Percentiles rank a stretch among this genome's conserved stretches.
Conservation (phyloP, 2,329 filamentous ascomycete species). For the Fusarium pilosicola region DNA sequence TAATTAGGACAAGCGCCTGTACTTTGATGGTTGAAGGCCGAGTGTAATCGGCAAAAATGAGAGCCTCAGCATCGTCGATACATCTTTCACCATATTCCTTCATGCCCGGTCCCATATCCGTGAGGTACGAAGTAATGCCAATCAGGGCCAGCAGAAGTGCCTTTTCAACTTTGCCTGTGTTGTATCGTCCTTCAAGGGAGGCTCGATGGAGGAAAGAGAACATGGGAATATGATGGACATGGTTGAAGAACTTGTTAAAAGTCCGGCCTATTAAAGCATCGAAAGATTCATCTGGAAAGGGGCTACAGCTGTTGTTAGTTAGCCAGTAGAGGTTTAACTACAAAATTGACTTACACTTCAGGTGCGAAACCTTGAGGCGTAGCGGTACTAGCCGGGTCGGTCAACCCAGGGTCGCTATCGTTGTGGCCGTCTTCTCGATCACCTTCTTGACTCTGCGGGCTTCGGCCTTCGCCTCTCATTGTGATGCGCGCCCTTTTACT, state of each 20-base stretch:
- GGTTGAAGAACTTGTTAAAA: conserved; percentile 67
- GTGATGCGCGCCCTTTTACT: conserved; percentile 54
- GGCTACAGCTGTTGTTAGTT: conserved; percentile 44
- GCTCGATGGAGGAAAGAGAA: conserved; percentile 68
- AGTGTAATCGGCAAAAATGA: conserved; percentile 64
- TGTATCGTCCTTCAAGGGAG: conserved; percentile 68
- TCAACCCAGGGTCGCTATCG: conserved; percentile 50
- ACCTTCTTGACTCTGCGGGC: conserved; percentile 49
- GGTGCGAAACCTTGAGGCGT: conserved; percentile 50
- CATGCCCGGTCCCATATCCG: conserved; percentile 63
- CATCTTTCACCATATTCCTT: conserved; percentile 64
- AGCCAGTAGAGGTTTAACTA: conserved; percentile 19
- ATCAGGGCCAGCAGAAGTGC: conserved; percentile 64
- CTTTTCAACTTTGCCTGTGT: conserved; percentile 65
- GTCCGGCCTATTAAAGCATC: conserved; percentile 62
- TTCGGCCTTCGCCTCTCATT: conserved; percentile 41
- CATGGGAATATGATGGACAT: conserved; percentile 68
- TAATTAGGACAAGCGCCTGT: conserved; percentile 57
- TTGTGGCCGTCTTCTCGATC: conserved; percentile 49
- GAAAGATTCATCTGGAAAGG: conserved; percentile 54
- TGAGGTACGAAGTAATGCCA: conserved; percentile 66
- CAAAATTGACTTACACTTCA: conserved; percentile 47
- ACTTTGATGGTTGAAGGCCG: conserved; percentile 67
- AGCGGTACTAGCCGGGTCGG: conserved; percentile 46
- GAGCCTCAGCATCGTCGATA: conserved; percentile 63